A percentile compares a stretch with the other conserved stretches of the same genome.
These are phyloP conservation scores for Fusarium sp. DNA, from an alignment of 2,329 filamentous ascomycete genomes.

Conservation along the genomic window DNA sequence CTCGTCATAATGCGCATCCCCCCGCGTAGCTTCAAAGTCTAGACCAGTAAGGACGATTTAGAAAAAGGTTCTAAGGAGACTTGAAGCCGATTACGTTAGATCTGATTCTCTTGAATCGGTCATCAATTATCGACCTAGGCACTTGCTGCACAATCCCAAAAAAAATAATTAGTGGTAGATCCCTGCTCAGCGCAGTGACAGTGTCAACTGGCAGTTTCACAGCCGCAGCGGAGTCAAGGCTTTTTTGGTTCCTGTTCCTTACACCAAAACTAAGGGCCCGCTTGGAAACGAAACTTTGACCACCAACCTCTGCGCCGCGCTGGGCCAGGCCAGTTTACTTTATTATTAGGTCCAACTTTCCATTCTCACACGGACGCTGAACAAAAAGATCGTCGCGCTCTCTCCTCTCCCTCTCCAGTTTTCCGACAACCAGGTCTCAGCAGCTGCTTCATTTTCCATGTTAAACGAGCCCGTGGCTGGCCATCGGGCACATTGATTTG, in stretches of 20 bases:
- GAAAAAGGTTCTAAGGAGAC: neutral
- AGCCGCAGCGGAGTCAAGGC: conserved; percentile 29
- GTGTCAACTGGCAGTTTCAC: conserved; percentile 21
- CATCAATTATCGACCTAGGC: neutral
- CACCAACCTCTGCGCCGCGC: conserved; percentile 12
- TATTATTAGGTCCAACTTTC: conserved; percentile 25
- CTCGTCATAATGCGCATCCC: neutral
- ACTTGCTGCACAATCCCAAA: no score
- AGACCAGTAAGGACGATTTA: neutral
- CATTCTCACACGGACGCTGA: conserved; percentile 24
- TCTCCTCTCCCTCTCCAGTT: conserved; percentile 35
- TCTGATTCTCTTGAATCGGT: conserved; percentile 24
- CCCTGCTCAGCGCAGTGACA: conserved; percentile 22
- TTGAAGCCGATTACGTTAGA: conserved; percentile 12
- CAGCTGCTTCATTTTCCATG: conserved; percentile 27
- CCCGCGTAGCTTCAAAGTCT: neutral
- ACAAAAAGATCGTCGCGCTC: conserved; percentile 37
- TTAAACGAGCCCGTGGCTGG: conserved; percentile 44
- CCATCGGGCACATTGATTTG: conserved; percentile 33
- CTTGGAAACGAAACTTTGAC: conserved; percentile 46
- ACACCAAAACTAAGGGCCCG: conserved; percentile 13
- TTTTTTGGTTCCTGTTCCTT: conserved; percentile 8
- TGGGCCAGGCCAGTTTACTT: conserved; percentile 20
- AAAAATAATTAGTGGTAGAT: neutral
- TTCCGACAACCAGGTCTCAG: conserved; percentile 24